Conservation (phyloP, 2,329 filamentous ascomycete species). For the Myotisia sp. region DNA sequence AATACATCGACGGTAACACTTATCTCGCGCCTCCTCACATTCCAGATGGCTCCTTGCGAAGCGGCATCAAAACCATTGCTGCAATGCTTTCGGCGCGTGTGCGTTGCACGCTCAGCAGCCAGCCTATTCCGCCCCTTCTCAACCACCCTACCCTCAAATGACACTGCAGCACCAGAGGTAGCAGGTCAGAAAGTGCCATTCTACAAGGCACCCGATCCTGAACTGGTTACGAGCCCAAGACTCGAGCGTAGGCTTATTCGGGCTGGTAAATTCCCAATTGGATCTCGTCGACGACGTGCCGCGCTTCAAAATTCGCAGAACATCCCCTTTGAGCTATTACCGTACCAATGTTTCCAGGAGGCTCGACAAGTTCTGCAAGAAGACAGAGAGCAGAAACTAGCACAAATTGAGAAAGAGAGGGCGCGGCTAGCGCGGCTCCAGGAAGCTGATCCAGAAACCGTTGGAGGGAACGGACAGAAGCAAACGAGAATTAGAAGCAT, state of each 20-base stretch:
- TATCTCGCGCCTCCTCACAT: conserved; percentile 8
- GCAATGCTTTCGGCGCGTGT: conserved; percentile 28
- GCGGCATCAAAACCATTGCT: conserved; percentile 30
- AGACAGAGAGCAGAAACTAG: conserved; percentile 69
- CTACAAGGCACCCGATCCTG: conserved; percentile 42
- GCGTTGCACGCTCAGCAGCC: conserved; percentile 20
- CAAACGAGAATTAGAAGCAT: conserved; percentile 55
- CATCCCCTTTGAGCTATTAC: conserved; percentile 81
- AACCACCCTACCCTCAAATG: conserved; percentile 29
- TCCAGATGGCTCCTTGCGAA: conserved; percentile 29
- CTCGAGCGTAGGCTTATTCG: conserved; percentile 56
- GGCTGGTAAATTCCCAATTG: conserved; percentile 56
- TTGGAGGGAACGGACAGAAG: conserved; percentile 51
- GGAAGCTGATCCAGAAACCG: conserved; percentile 40
- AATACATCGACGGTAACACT: conserved; percentile 9
- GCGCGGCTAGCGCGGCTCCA: conserved; percentile 55
- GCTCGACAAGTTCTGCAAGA: conserved; percentile 67
- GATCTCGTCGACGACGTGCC: conserved; percentile 69
- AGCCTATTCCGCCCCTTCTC: conserved; percentile 35
- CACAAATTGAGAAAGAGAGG: conserved; percentile 53
- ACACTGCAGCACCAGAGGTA: conserved; percentile 31
- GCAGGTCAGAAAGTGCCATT: conserved; percentile 27
- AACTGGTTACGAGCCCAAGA: conserved; percentile 49
- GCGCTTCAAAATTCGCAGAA: conserved; percentile 51
- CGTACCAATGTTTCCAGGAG: conserved; percentile 97